Base-by-base conservation (phyloP, 495 filamentous ascomycete genomes). In the Penicillium soppii region DNA sequence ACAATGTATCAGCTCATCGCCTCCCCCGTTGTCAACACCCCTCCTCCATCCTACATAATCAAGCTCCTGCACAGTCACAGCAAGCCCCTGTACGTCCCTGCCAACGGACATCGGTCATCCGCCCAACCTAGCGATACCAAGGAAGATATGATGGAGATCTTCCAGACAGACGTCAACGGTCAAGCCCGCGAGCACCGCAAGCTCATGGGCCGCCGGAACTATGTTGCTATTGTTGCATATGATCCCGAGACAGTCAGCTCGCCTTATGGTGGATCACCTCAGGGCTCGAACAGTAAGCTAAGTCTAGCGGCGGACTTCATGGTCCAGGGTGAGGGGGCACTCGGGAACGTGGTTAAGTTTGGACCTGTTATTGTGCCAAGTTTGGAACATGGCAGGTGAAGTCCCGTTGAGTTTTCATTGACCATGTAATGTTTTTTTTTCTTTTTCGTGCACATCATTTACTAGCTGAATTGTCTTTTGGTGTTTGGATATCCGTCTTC, bases 111-210 rank as follows among this genome's bases (percentile, higher is more conserved):
- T 65, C 86, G 89, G 54, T 87, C 83, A 16, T 74, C 74, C 2
- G 43, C 67, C 1, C 65, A 71, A 20, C 74, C 75, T 0, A 71
- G 70, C 19, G 94, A 98, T 63, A 98, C 94, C 30, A 98, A 98
- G 68, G 94, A 98, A 69, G 94, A 98, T 65, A 98, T 98, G 94
- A 91, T 97, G 85, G 94, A 98, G 73, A 90, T 98, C 56, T 98
- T 98, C 80, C 86, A 92, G 65, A 85, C 80, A 7, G 94, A 98
- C 59, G 88, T 92, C 15, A 87, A 82, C 43, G 92, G 95, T 12
- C 74, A 82, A 22, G 72, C 83, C 1, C 77, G 95, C 20, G 94
- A 98, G 70, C 73, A 88, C 55, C 89, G 89, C 66, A 88, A 90
- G 60, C 78, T 98, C 27, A 97, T 97, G 94, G 90, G 83, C 3